Percentiles rank a stretch among this genome's conserved stretches.
phyloP scores from a whole-genome alignment of 148 eudicot genomes.

The Vaccinium myrtillus region DNA sequence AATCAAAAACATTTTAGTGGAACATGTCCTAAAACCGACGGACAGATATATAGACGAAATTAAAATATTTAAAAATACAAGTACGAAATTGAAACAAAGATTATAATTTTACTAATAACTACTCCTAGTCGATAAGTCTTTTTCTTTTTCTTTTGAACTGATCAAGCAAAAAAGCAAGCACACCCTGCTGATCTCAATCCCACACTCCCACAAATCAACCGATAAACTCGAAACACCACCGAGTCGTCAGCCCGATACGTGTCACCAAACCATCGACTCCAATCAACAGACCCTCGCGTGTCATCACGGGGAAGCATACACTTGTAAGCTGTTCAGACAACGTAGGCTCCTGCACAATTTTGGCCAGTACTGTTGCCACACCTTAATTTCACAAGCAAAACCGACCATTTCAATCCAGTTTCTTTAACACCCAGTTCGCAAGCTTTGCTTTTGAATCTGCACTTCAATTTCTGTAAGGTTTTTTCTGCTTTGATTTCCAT shows the following conservation, averaged over 20 bases:
- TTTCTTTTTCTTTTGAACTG: too few species aligned
- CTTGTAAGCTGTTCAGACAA: neutral
- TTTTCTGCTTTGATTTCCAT: neutral
- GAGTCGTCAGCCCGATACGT: neutral
- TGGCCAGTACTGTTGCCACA: neutral
- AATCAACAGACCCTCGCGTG: neutral
- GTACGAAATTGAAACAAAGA: too few species aligned
- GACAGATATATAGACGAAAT: too few species aligned
- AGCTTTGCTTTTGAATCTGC: neutral
- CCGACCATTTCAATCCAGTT: neutral
- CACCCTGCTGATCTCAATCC: neutral
- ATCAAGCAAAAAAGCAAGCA: neutral
- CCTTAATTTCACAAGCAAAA: neutral
- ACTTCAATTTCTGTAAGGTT: neutral
- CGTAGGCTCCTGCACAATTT: neutral
- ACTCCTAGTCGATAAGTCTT: too few species aligned
- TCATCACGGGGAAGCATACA: neutral
- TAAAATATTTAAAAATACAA: too few species aligned
- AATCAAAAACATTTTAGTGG: too few species aligned
- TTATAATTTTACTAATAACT: too few species aligned
- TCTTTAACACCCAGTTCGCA: neutral
- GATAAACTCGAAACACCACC: slow-evolving; percentile 15
- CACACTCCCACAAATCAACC: neutral
- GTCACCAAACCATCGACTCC: neutral
- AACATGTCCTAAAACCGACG: too few species aligned